Evolutionary conservation across 176 grass and related monocot species (phyloP).

Genomic region (Coix lacrymajobi): DNA sequence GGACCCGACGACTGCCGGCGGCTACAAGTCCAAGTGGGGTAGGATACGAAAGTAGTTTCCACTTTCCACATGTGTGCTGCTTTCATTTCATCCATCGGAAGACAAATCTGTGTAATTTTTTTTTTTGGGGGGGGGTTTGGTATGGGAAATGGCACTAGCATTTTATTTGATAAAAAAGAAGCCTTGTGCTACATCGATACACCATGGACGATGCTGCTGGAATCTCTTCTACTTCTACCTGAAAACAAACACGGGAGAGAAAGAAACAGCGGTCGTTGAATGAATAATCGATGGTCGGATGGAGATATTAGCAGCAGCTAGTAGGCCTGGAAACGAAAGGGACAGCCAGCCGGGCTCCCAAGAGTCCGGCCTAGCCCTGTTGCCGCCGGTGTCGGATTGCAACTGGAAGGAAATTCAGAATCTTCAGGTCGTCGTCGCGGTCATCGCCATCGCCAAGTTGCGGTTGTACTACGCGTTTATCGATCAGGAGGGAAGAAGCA

Average conservation of each 20-base stretch:
- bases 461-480: not conserved
- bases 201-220: not conserved
- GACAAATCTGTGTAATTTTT: not conserved
- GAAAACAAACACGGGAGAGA: constrained; percentile 26
- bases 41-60: not conserved
- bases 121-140: no score
- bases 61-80: constrained; percentile 3
- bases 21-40: constrained; percentile 11
- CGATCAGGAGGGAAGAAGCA: not conserved
- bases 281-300: not conserved
- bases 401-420: not conserved
- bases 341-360: not conserved
- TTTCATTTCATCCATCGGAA: not conserved
- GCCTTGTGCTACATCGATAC: not conserved
- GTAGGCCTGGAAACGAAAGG: not conserved
- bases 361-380: not conserved
- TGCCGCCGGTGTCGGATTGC: not conserved
- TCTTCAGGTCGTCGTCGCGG: not conserved
- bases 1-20: not conserved
- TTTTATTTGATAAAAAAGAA: not conserved
- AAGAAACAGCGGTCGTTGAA: not conserved
- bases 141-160: not conserved
- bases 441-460: not conserved
- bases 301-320: not conserved
- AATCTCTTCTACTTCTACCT: not conserved